Evolutionary conservation across 352 stramenopile species (phyloP).

Genomic region (Pythium phragmitis): DNA sequence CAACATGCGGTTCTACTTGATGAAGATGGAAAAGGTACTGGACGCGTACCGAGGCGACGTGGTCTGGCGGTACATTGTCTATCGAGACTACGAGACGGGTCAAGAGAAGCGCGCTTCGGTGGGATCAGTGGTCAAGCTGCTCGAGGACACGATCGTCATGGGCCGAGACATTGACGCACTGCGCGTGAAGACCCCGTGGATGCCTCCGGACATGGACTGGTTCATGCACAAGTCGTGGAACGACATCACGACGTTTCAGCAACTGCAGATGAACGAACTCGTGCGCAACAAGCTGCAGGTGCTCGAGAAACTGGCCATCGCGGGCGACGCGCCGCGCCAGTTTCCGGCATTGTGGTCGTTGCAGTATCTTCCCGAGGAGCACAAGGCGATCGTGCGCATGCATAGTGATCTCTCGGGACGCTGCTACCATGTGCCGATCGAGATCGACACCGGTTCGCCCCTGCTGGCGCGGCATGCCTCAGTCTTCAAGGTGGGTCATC

Average conservation of each 20-base stretch:
- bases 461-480: slow-evolving; percentile 23
- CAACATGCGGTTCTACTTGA: slow-evolving; percentile 21
- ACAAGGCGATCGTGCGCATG: slow-evolving; percentile 13
- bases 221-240: slow-evolving; percentile 16
- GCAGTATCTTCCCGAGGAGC: slow-evolving; percentile 1
- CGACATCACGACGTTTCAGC: slow-evolving; percentile 2
- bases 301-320: slow-evolving; percentile 15
- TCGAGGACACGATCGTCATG: slow-evolving; percentile 1
- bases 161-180: background rate
- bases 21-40: slow-evolving; percentile 24
- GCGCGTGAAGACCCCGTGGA: slow-evolving; percentile 10
- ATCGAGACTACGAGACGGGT: background rate
- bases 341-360: slow-evolving; percentile 26
- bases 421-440: slow-evolving; percentile 28
- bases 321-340: slow-evolving; percentile 1
- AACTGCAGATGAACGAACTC: slow-evolving; percentile 10
- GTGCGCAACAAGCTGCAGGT: slow-evolving; percentile 20
- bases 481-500: background rate
- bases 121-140: background rate
- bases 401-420: slow-evolving; percentile 25
- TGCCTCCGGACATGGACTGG: slow-evolving; percentile 21
- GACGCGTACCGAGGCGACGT: slow-evolving; percentile 10
- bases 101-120: background rate
- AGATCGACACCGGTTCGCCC: slow-evolving; percentile 8
- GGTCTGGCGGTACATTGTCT: slow-evolving; percentile 7